Base-by-base conservation (phyloP, 257 asterid genomes). In the Przewalskia tangutica region DNA sequence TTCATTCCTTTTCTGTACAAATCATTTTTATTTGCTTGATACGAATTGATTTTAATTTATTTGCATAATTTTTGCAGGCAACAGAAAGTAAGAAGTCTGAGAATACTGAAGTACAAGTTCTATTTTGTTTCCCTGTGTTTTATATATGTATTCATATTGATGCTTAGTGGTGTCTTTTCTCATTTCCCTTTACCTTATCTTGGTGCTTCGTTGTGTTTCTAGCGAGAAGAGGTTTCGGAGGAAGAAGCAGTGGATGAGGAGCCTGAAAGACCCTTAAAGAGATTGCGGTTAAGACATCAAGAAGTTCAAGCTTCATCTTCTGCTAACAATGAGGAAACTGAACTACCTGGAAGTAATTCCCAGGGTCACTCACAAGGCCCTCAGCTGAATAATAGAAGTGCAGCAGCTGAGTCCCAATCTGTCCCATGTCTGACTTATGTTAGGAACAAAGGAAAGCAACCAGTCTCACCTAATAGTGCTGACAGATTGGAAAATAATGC, bases 191-290 rank as follows among this genome's bases (percentile, higher is more conserved):
- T 44, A 77, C 80, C 51, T 42, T 70, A 54, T 83, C 59, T 55
- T 50, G 77, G 73, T 50, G 60, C 77, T 54, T 68, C 27, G 48
- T 59, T 54, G 36, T 71, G 12, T 56, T n/a, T 70, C 66, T 83
- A 84, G 89, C 82, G 40, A 50, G 85, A 38, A 75, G 79, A 32
- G 42, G 85, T 36, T 44, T 64, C 81, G 75, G 90, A 87, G 81
- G 89, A 86, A 77, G 89, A 89, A 89, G 70, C 32, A 27, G 32
- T 81, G 85, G 82, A 81, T 68, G 95, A 88, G 81, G 94, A 89
- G 79, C 84, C 87, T 18, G 89, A 55, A 55, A 90, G 90, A 59
- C 93, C 97, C 66, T 90, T 87, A n/a, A 94, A 93, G 89, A 90
- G 93, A 86, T 79, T 84, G 84, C 88, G 96, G 67, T 91, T 17